A percentile compares a stretch with the other conserved stretches of the same genome.
Conservation (phyloP, 768 basidiomycete species). For the Pulveroboletus sp. region DNA sequence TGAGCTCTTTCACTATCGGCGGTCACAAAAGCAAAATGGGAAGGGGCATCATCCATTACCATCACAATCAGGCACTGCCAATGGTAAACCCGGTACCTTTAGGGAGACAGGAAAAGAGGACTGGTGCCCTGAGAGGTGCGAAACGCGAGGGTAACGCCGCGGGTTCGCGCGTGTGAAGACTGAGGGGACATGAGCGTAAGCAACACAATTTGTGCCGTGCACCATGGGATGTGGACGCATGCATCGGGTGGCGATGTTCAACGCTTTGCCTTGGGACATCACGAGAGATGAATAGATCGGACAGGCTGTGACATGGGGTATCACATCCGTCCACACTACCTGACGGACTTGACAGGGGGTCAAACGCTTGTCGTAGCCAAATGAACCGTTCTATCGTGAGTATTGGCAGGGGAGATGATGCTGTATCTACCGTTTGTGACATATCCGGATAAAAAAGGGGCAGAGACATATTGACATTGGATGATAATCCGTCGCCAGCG, state of each 20-base stretch:
- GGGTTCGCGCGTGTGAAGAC: not conserved
- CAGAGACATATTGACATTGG: not conserved
- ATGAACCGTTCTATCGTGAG: not conserved
- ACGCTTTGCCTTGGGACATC: not conserved
- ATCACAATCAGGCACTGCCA: constrained; percentile 15
- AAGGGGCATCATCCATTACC: constrained; percentile 4
- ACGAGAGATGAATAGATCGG: not conserved
- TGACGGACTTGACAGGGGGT: not conserved
- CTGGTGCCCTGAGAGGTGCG: constrained; percentile 2
- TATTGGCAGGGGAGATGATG: not conserved
- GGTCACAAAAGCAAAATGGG: not conserved
- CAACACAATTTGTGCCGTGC: not conserved
- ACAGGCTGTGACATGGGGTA: not conserved
- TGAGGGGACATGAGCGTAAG: not conserved
- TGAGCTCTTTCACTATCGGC: not conserved
- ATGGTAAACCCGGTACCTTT: not conserved
- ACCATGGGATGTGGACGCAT: not conserved
- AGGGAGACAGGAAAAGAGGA: too few species aligned
- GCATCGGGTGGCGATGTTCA: not conserved
- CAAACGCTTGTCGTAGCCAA: not conserved
- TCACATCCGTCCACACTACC: not conserved
- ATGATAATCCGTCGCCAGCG: not conserved
- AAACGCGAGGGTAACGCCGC: constrained; percentile 1
- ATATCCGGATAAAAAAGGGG: not conserved
- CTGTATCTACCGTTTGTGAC: not conserved